Percentiles rank a stretch among this genome's conserved stretches.
phyloP scores from a whole-genome alignment of 495 filamentous ascomycete species.

The Penicillium bialowiezense region DNA sequence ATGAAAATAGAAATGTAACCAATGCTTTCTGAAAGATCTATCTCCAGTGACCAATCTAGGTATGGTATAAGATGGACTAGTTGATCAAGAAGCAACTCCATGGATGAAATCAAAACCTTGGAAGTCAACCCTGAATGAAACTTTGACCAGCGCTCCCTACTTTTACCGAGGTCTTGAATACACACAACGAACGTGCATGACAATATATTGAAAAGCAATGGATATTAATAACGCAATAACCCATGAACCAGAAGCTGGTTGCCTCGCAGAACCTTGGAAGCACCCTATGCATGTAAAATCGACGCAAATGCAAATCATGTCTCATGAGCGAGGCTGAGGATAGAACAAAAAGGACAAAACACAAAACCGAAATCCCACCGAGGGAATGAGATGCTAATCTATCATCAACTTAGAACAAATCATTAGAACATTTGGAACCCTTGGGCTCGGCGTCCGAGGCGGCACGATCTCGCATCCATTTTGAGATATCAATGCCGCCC shows the following conservation, averaged over 20 bases:
- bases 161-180: too few relatives aligned
- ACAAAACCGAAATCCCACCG: neutral
- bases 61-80: too few relatives aligned
- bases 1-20: conserved; percentile 8
- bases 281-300: conserved; percentile 4
- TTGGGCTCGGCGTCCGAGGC: conserved; percentile 26
- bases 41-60: too few relatives aligned
- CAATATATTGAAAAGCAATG: neutral
- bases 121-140: too few relatives aligned
- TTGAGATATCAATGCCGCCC: conserved; percentile 51
- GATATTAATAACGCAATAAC: conserved; percentile 2
- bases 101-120: too few relatives aligned
- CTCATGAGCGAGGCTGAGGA: conserved; percentile 8
- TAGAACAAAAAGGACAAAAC: conserved; percentile 1
- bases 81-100: too few relatives aligned
- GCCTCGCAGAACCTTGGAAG: neutral
- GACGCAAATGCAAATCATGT: conserved; percentile 10
- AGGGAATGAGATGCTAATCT: conserved; percentile 4
- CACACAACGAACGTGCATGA: too few relatives aligned
- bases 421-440: conserved; percentile 11
- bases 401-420: conserved; percentile 3
- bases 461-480: conserved; percentile 35
- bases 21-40: too few relatives aligned
- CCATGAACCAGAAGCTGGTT: neutral
- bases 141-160: too few relatives aligned